Evolutionary conservation across 2,329 filamentous ascomycete species (phyloP), one percentile per base, ranked within the genome.

Genomic region (Ophiocordyceps australis): DNA sequence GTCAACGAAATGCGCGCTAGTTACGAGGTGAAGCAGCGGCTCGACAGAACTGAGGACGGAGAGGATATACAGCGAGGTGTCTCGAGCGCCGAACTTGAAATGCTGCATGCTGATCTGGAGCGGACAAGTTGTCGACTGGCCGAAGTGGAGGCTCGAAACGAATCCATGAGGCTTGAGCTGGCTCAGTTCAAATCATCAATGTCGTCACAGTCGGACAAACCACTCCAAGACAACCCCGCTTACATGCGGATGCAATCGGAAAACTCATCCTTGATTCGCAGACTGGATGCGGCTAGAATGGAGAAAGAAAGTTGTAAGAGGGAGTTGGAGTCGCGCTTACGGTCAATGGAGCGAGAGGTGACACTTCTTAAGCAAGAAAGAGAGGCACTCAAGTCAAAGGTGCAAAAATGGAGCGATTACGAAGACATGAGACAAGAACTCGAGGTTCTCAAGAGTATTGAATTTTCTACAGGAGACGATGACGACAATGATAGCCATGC

Each of bases 381-480:
- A 35, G 83, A 94, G 32, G 59, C 64, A 15, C 57, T 95, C 29
- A 80, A 76, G 42, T 57, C 62, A 20, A 93, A 89, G 52, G 67
- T 95, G 4, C 73, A 82, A 34, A 91, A 79, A 45, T 91, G 81
- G 72, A 71, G 71, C 37, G 89, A 98, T 47, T 98, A 98, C 46
- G 85, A 95, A 18, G 86, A 95, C 31, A 71, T 98, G 24, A 94
- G 89, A 52, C 80, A 91, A 35, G 91, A 98, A 50, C 63, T 98
- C 4, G 86, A 95, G 41, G 85, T 95, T 32, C 67, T 98, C 32
- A 93, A 93, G 66, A 92, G 86, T 37, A 94, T 98, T 39, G 89
- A 98, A 46, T 93, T 98, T 40, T 80, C 86, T 3, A 86, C 81
- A 1, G 85, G 81, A 7, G 79, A 86, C 33, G 83, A 91, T 32